Conservation (phyloP, 805 yeast genomes). For the Saturnispora quitensis region DNA sequence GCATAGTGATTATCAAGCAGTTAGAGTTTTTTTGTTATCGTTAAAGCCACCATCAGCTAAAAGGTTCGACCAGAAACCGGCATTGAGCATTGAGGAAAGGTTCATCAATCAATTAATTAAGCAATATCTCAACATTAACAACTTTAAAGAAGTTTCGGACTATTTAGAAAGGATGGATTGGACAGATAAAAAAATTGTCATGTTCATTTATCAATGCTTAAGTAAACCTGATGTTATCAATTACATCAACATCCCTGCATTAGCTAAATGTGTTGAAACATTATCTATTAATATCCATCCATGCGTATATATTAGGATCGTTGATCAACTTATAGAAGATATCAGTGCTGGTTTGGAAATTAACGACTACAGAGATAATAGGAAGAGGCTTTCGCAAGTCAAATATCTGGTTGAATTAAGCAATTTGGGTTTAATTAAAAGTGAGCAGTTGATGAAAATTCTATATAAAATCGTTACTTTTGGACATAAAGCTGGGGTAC, state of each 20-base stretch:
- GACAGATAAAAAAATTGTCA: slow-evolving; percentile 29
- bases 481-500: slow-evolving; percentile 58
- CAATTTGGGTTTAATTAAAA: slow-evolving; percentile 38
- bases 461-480: slow-evolving; percentile 48
- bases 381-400: slow-evolving; percentile 53
- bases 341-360: slow-evolving; percentile 57
- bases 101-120: slow-evolving; percentile 45
- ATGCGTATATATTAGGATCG: slow-evolving; percentile 28
- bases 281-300: slow-evolving; percentile 18
- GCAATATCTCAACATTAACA: slow-evolving; percentile 36
- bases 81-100: slow-evolving; percentile 34
- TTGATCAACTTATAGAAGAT: slow-evolving; percentile 61
- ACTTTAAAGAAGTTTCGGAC: slow-evolving; percentile 27
- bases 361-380: slow-evolving; percentile 48
- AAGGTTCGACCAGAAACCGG: slow-evolving; percentile 20
- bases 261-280: slow-evolving; percentile 41
- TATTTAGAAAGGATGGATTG: slow-evolving; percentile 40
- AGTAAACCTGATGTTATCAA: slow-evolving; percentile 52
- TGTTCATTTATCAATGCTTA: slow-evolving; percentile 33
- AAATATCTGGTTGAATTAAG: slow-evolving; percentile 51
- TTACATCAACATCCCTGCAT: slow-evolving; percentile 42
- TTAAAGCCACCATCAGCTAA: slow-evolving; percentile 47
- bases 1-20: slow-evolving; percentile 46
- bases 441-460: slow-evolving; percentile 39
- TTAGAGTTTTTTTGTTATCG: slow-evolving; percentile 45